These are phyloP conservation scores for Sclerotinia glacialis DNA, from an alignment of 2,329 filamentous ascomycete species.

Conservation along the genomic window DNA sequence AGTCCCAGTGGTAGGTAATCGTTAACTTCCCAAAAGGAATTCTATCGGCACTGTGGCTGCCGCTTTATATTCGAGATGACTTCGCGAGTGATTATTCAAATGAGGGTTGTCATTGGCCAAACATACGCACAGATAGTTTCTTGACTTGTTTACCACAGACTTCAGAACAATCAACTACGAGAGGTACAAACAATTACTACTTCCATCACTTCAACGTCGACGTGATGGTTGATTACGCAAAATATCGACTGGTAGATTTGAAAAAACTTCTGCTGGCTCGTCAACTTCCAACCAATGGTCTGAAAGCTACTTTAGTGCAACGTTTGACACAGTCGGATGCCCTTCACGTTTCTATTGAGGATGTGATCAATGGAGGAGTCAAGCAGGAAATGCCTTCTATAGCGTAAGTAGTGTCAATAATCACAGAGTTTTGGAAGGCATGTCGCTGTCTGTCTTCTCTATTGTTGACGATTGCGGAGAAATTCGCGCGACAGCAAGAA, in stretches of 20 bases:
- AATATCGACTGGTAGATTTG: slow-evolving; percentile 2
- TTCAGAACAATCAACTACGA: background rate
- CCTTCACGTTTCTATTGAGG: background rate
- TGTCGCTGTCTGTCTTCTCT: background rate
- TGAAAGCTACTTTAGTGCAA: background rate
- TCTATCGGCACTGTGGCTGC: too few species aligned
- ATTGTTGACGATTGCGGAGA: background rate
- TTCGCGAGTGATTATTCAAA: background rate
- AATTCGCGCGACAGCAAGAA: background rate
- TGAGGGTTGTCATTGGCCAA: background rate
- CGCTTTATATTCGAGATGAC: background rate
- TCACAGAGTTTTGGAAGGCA: background rate
- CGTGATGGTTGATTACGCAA: slow-evolving; percentile 11
- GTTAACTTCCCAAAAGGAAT: too few species aligned
- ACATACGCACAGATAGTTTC: background rate
- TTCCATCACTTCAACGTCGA: background rate
- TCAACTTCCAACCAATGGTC: background rate
- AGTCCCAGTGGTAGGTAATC: too few species aligned
- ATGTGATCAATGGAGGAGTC: background rate
- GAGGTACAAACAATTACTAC: background rate
- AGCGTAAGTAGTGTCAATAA: background rate
- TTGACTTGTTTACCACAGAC: background rate
- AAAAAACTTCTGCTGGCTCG: slow-evolving; percentile 3
- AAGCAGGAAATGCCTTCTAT: background rate
- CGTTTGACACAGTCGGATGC: slow-evolving; percentile 16